Conservation (phyloP, 768 basidiomycete genomes). For the Lactarius akahatsu region DNA sequence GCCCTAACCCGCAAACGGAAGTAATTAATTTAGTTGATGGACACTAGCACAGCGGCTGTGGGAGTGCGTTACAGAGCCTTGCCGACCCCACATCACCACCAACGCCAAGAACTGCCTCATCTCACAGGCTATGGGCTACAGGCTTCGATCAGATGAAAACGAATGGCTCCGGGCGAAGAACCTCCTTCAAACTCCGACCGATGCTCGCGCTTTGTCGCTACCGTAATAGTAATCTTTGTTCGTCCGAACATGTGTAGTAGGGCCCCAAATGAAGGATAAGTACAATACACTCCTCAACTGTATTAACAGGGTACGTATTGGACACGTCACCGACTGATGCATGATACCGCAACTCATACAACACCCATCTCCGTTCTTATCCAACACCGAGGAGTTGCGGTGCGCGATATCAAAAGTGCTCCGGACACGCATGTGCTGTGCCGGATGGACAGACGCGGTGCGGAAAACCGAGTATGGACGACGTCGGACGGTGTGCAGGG, state of each 20-base stretch:
- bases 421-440: not conserved
- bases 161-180: not conserved
- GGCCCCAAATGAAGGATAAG: not conserved
- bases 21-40: too few species aligned
- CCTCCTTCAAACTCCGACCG: not conserved
- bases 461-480: not conserved
- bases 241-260: not conserved
- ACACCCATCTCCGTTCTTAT: not conserved
- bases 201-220: not conserved
- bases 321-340: not conserved
- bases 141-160: not conserved
- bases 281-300: not conserved
- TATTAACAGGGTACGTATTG: not conserved
- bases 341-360: not conserved
- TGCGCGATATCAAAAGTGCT: not conserved
- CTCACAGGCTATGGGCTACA: not conserved
- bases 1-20: too few species aligned
- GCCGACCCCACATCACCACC: not conserved
- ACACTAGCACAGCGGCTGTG: too few species aligned
- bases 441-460: not conserved
- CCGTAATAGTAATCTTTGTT: not conserved
- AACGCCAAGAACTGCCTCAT: not conserved
- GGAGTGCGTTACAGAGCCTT: too few species aligned
- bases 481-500: not conserved
- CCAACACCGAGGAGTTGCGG: not conserved